Conservation (phyloP, 192 early-diverging fungal genomes). For the Backusella sp. region DNA sequence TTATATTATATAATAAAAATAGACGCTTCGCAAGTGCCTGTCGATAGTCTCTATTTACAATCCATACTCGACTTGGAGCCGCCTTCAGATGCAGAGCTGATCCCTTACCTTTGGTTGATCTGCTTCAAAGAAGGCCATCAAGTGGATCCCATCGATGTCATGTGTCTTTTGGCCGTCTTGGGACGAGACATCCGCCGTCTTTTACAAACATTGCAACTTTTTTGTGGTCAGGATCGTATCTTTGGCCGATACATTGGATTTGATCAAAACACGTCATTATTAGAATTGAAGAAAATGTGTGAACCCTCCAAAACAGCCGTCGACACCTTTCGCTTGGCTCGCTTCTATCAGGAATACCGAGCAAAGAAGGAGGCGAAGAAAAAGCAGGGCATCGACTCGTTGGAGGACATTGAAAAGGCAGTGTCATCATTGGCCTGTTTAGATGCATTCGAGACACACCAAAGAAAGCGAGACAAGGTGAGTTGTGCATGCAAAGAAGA, state of each 20-base stretch:
- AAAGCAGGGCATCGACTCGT: neutral
- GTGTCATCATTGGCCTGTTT: neutral
- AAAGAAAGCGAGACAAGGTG: neutral
- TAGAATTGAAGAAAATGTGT: neutral
- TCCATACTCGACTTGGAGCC: constrained; percentile 6
- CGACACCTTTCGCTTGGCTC: constrained; percentile 4
- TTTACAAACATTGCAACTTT: constrained; percentile 22
- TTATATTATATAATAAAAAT: neutral
- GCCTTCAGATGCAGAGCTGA: constrained; percentile 1
- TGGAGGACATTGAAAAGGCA: neutral
- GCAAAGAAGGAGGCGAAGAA: neutral
- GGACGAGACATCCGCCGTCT: constrained; percentile 24
- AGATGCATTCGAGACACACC: neutral
- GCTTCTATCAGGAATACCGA: neutral
- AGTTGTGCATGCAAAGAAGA: neutral
- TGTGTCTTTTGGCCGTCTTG: constrained; percentile 10
- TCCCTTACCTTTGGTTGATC: constrained; percentile 24
- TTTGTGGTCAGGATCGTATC: neutral
- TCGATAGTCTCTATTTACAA: constrained; percentile 14
- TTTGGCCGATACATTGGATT: constrained; percentile 11
- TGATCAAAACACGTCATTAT: constrained; percentile 8
- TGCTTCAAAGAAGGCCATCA: constrained; percentile 25
- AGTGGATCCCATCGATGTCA: constrained; percentile 21
- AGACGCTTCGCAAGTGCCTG: constrained; percentile 18
- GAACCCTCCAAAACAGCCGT: neutral